These are phyloP conservation scores for Pseudogymnoascus sp. DNA, from an alignment of 2,329 filamentous ascomycete species.

Conservation along the genomic window DNA sequence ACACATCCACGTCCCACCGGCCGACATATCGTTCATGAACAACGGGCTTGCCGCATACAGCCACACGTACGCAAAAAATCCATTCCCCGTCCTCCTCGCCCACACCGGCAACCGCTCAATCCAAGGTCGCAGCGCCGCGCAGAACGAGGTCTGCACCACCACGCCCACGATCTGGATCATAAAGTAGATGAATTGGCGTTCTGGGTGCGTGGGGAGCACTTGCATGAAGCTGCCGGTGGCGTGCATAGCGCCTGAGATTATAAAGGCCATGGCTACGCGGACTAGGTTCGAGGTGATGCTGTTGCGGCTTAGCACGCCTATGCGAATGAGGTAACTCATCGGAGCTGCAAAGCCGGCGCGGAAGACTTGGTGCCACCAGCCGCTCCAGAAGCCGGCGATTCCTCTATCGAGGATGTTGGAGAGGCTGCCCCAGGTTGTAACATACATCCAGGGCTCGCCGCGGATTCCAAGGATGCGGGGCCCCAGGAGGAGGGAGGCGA, in stretches of 20 bases:
- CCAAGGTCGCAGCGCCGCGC: constrained; percentile 28
- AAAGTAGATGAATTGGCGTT: constrained; percentile 61
- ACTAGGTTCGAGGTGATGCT: constrained; percentile 29
- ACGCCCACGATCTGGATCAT: constrained; percentile 60
- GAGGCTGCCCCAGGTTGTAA: constrained; percentile 45
- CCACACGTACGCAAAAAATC: constrained; percentile 58
- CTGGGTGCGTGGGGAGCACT: constrained; percentile 45
- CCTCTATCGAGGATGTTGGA: constrained; percentile 59
- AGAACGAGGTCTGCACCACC: constrained; percentile 45
- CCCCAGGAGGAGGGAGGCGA: constrained; percentile 50
- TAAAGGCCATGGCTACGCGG: constrained; percentile 49
- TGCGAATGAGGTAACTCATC: constrained; percentile 38
- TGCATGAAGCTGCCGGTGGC: constrained; percentile 60
- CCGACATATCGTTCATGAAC: constrained; percentile 69
- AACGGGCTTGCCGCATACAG: constrained; percentile 56
- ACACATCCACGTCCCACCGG: constrained; percentile 67
- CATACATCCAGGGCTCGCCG: constrained; percentile 54
- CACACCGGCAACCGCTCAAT: constrained; percentile 37
- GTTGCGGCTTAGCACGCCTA: constrained; percentile 33
- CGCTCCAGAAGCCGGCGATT: constrained; percentile 73
- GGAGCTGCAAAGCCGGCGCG: constrained; percentile 63
- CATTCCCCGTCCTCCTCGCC: constrained; percentile 48
- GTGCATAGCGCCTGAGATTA: constrained; percentile 62
- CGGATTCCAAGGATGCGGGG: constrained; percentile 51
- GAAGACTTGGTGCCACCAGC: constrained; percentile 89